Percentiles rank a stretch among this genome's conserved stretches.
phyloP scores from a whole-genome alignment of 805 yeast genomes.

The Saccharomycopsis selenospora region DNA sequence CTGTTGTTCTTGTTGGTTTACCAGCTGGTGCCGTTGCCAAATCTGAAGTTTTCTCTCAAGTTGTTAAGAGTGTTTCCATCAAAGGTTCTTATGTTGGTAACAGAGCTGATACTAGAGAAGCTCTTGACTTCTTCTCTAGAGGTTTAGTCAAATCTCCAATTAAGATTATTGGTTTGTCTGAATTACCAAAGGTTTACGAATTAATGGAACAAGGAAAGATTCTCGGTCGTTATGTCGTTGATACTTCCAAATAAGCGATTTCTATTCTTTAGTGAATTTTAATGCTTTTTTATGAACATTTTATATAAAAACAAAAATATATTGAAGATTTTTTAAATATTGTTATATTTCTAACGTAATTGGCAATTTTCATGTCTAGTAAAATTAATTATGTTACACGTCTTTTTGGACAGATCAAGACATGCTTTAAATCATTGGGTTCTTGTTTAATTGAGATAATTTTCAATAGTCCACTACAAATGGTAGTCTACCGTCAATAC shows the following conservation, averaged over 20 bases:
- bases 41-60: constrained; percentile 66
- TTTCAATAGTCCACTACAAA: too few relatives aligned
- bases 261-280: too few relatives aligned
- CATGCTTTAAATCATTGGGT: background rate
- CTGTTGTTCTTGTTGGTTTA: constrained; percentile 66
- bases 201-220: constrained; percentile 80
- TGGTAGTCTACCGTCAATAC: too few relatives aligned
- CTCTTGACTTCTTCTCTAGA: constrained; percentile 64
- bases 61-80: constrained; percentile 63
- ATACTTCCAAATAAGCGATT: constrained; percentile 26
- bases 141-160: constrained; percentile 70
- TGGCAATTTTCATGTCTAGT: too few relatives aligned
- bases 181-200: constrained; percentile 59
- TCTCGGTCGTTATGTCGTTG: constrained; percentile 85
- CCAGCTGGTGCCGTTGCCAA: constrained; percentile 73
- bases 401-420: background rate
- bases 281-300: too few relatives aligned
- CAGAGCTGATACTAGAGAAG: constrained; percentile 81
- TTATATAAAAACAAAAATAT: too few relatives aligned
- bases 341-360: too few relatives aligned
- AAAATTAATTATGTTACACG: background rate
- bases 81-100: constrained; percentile 85
- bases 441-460: too few relatives aligned
- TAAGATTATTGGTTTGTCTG: constrained; percentile 68
- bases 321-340: too few relatives aligned